These are phyloP conservation scores for Angophora floribunda DNA, from an alignment of 345 rosid species.

Conservation along the genomic window DNA sequence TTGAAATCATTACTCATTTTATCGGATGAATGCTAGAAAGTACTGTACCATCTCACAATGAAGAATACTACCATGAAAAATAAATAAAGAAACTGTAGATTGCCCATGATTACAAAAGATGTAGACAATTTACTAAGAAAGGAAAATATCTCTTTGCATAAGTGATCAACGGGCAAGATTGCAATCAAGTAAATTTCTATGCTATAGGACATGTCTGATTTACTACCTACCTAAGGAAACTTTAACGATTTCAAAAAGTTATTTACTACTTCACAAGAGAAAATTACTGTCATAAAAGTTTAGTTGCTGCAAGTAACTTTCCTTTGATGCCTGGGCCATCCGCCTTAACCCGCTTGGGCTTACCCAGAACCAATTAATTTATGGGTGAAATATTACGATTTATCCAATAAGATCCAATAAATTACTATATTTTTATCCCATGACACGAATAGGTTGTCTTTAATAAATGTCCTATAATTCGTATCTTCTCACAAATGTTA, in stretches of 20 bases:
- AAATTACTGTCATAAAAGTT: too few relatives aligned
- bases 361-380: too few relatives aligned
- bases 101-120: accelerated
- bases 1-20: too few relatives aligned
- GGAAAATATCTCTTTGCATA: neutral
- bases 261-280: too few relatives aligned
- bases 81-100: neutral
- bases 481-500: too few relatives aligned
- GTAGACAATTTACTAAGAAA: neutral
- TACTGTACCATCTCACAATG: accelerated
- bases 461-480: neutral
- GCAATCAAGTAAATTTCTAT: neutral
- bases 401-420: too few relatives aligned
- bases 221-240: neutral
- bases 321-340: too few relatives aligned
- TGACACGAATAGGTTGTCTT: too few relatives aligned
- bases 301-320: too few relatives aligned
- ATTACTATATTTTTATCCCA: too few relatives aligned
- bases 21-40: accelerated
- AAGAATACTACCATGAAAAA: neutral
- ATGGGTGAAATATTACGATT: neutral
- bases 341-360: too few relatives aligned
- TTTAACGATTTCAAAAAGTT: too few relatives aligned
- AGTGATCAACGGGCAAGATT: neutral
- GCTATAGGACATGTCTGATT: neutral